phyloP scores from a whole-genome alignment of 148 eudicot species.

The Camellia granthamiana region DNA sequence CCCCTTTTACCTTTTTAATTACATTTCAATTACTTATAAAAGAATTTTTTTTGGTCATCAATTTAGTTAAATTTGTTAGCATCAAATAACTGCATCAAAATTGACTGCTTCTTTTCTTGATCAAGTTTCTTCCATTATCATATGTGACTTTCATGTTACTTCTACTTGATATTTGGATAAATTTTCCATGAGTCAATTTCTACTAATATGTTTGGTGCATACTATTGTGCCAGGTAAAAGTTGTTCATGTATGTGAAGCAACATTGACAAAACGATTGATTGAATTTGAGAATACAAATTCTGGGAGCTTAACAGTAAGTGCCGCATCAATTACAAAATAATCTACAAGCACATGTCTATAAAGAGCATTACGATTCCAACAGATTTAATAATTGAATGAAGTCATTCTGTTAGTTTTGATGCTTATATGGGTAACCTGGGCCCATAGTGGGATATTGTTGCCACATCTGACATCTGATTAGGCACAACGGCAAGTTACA shows the following conservation, averaged over 20 bases:
- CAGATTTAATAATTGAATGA: background rate
- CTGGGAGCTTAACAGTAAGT: slow-evolving; percentile 52
- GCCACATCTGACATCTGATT: background rate
- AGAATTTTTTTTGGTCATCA: too few species aligned
- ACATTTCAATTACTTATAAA: too few species aligned
- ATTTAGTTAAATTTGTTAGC: background rate
- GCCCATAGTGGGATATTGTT: background rate
- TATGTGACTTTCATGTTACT: background rate
- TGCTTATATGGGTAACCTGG: background rate
- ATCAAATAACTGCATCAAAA: background rate
- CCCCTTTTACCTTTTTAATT: too few species aligned
- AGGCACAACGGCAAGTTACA: background rate
- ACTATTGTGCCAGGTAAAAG: slow-evolving; percentile 25
- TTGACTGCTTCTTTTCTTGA: background rate
- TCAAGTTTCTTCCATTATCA: slow-evolving; percentile 14
- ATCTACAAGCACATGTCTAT: background rate
- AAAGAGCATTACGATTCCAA: background rate
- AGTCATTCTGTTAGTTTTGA: background rate
- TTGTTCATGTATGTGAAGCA: slow-evolving; percentile 63
- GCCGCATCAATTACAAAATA: background rate
- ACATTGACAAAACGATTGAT: slow-evolving; percentile 54
- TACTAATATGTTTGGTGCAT: background rate
- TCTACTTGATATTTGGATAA: background rate
- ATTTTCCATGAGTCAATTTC: background rate
- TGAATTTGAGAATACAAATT: slow-evolving; percentile 52